A percentile compares a stretch with the other conserved stretches of the same genome.
Evolutionary conservation across 441 rosid genomes (phyloP).

Genomic region (Metrosideros polymorpha): DNA sequence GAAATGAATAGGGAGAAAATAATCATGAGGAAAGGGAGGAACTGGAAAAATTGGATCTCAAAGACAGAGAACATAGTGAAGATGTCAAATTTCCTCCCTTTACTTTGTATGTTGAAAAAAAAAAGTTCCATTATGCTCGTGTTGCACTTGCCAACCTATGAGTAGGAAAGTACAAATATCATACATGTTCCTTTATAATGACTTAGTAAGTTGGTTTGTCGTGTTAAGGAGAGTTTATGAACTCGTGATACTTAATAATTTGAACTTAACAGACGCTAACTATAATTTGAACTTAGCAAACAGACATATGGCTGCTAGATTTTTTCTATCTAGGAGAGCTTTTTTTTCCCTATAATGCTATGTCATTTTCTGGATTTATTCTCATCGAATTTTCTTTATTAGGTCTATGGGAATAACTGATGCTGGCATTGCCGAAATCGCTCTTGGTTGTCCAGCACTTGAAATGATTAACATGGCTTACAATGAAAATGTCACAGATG

Average conservation of each 20-base stretch:
- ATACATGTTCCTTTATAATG: neutral
- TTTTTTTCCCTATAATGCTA: neutral
- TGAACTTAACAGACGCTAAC: neutral
- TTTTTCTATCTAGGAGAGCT: neutral
- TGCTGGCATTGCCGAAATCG: slow-evolving; percentile 14
- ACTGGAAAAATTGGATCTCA: neutral
- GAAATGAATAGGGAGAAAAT: neutral
- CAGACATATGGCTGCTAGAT: neutral
- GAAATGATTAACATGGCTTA: slow-evolving; percentile 21
- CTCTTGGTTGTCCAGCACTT: slow-evolving; percentile 18
- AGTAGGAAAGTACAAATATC: neutral
- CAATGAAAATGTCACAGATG: slow-evolving; percentile 10
- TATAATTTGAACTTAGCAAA: neutral
- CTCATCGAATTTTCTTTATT: neutral
- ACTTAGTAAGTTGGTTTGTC: neutral
- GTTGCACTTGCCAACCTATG: neutral
- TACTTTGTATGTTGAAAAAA: neutral
- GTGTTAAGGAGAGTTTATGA: neutral
- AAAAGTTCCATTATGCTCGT: neutral
- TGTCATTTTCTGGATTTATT: neutral
- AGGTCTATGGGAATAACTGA: slow-evolving; percentile 19
- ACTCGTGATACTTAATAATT: neutral
- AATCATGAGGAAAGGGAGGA: neutral
- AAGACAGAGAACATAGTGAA: neutral
- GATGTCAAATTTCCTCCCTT: neutral